Conservation (phyloP, 106 monocot species). For the Allium fistulosum region DNA sequence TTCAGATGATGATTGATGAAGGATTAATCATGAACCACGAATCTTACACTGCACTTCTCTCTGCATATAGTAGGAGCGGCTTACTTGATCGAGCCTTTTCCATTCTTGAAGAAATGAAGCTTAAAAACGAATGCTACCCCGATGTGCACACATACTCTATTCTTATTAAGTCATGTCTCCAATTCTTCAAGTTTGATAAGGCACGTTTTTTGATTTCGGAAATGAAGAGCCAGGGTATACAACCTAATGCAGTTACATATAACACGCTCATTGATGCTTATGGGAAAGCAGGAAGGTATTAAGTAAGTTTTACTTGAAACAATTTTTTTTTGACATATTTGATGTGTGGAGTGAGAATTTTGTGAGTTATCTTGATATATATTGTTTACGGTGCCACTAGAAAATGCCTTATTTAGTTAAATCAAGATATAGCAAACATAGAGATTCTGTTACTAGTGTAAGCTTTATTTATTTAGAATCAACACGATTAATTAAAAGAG, state of each 20-base stretch:
- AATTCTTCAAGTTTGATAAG: constrained; percentile 63
- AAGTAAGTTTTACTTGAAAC: background rate
- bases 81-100: constrained; percentile 69
- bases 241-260: constrained; percentile 77
- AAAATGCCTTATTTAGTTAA: too few relatives aligned
- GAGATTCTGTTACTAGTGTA: background rate
- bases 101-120: constrained; percentile 77
- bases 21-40: constrained; percentile 77
- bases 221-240: constrained; percentile 54
- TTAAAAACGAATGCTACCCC: constrained; percentile 66
- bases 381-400: too few relatives aligned
- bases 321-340: too few relatives aligned
- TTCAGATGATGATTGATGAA: constrained; percentile 84
- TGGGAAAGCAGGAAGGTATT: constrained; percentile 87
- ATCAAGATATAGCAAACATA: too few relatives aligned
- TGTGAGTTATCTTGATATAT: too few relatives aligned
- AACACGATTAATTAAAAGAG: too few relatives aligned
- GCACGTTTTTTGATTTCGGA: constrained; percentile 56
- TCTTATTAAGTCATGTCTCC: constrained; percentile 85
- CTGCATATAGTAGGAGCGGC: constrained; percentile 91
- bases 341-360: too few relatives aligned
- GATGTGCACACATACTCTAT: constrained; percentile 96
- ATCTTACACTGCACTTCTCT: constrained; percentile 87
- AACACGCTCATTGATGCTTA: constrained; percentile 95
- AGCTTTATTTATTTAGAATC: background rate